Conservation (phyloP, 768 basidiomycete genomes). For the Amanita brunnescens region DNA sequence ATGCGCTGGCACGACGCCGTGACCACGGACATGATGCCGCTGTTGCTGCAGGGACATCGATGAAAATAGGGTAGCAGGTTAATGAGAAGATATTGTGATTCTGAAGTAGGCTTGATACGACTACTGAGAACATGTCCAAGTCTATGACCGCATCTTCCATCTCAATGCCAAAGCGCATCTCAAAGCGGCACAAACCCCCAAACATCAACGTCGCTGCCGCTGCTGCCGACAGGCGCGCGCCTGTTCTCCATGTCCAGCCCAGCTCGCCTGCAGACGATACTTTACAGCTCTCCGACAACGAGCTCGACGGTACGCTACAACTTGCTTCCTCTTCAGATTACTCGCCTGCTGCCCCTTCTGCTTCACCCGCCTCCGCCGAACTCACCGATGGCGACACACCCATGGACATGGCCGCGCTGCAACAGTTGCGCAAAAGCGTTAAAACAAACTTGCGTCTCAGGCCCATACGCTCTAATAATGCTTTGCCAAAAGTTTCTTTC, state of each 20-base stretch:
- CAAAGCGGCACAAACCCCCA: conserved; percentile 42
- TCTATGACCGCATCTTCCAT: not conserved
- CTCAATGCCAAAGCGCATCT: not conserved
- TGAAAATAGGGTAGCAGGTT: not conserved
- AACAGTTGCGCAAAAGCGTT: conserved; percentile 60
- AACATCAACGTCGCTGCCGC: conserved; percentile 37
- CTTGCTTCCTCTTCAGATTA: conserved; percentile 30
- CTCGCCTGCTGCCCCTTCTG: conserved; percentile 21
- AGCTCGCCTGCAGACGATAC: conserved; percentile 26
- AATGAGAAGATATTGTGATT: not conserved
- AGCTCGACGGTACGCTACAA: conserved; percentile 31
- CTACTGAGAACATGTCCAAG: not conserved
- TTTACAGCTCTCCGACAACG: conserved; percentile 22
- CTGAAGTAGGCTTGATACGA: too few relatives aligned
- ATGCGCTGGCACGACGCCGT: too few relatives aligned
- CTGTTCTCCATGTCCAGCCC: conserved; percentile 28
- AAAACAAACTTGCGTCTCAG: conserved; percentile 71
- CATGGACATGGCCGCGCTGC: conserved; percentile 60
- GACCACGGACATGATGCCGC: too few relatives aligned
- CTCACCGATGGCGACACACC: conserved; percentile 22
- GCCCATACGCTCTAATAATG: conserved; percentile 56
- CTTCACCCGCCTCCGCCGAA: conserved; percentile 22
- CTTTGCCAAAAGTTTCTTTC: conserved; percentile 39
- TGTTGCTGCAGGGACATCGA: too few relatives aligned
- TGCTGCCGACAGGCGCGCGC: conserved; percentile 23